Conservation (phyloP, 1,284 basidiomycete genomes). For the Cryptococcus deneoformans region DNA sequence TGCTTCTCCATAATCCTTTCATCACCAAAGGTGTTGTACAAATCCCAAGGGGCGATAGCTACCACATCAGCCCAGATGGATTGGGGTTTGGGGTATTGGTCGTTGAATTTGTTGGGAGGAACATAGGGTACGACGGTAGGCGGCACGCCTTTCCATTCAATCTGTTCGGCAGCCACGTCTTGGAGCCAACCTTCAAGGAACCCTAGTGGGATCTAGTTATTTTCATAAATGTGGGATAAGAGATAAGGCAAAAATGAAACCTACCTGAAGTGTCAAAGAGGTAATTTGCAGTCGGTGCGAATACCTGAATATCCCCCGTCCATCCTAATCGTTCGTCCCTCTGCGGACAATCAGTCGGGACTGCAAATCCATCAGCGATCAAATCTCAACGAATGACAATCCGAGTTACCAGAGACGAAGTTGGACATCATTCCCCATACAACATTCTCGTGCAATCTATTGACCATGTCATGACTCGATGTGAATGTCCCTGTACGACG, state of each 20-base stretch:
- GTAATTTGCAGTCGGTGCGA: slow-evolving; percentile 34
- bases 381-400: neutral
- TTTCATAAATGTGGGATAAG: neutral
- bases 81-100: slow-evolving; percentile 8
- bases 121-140: slow-evolving; percentile 32
- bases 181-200: slow-evolving; percentile 26
- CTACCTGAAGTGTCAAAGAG: slow-evolving; percentile 28
- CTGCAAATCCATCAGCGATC: neutral
- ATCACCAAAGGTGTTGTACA: slow-evolving; percentile 30
- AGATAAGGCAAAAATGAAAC: neutral
- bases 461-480: slow-evolving; percentile 31
- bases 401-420: slow-evolving; percentile 23
- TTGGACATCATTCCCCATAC: slow-evolving; percentile 35
- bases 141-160: slow-evolving; percentile 15
- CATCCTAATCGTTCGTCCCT: slow-evolving; percentile 44
- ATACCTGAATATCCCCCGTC: slow-evolving; percentile 40
- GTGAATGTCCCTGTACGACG: slow-evolving; percentile 25
- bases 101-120: slow-evolving; percentile 8
- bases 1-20: slow-evolving; percentile 17
- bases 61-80: slow-evolving; percentile 34
- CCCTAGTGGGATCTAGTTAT: neutral
- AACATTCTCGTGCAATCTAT: slow-evolving; percentile 33
- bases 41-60: slow-evolving; percentile 27
- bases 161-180: slow-evolving; percentile 31
- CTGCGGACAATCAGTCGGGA: slow-evolving; percentile 45